Percentiles rank a stretch among this genome's conserved stretches.
These are phyloP conservation scores for Fusarium avenaceum DNA, from an alignment of 2,329 filamentous ascomycete genomes.

Conservation along the genomic window DNA sequence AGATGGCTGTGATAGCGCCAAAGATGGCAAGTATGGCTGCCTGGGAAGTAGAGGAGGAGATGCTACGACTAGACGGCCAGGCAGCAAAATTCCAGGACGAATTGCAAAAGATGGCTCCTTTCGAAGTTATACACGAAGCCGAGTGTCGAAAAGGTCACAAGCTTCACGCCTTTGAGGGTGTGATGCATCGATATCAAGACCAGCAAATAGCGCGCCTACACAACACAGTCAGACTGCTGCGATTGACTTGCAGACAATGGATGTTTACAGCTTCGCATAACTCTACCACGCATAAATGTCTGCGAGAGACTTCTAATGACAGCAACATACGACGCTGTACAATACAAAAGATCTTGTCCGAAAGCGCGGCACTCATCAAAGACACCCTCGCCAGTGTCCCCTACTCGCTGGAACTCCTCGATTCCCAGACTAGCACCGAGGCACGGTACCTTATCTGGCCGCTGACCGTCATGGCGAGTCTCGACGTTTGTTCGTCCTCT, in stretches of 20 bases:
- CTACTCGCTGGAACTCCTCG: slow-evolving; percentile 4
- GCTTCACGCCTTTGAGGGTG: background rate
- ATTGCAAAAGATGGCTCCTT: background rate
- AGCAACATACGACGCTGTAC: background rate
- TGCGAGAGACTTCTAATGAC: background rate
- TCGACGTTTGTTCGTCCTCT: background rate
- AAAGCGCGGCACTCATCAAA: background rate
- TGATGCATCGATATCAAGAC: slow-evolving; percentile 6
- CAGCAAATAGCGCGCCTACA: slow-evolving; percentile 6
- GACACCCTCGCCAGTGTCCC: slow-evolving; percentile 6
- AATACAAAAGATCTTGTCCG: background rate
- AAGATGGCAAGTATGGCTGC: background rate
- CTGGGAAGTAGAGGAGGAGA: background rate
- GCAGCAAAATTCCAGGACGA: background rate
- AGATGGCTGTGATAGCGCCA: background rate
- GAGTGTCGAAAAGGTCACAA: too few species aligned
- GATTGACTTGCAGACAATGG: background rate
- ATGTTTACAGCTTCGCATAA: background rate
- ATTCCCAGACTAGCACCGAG: background rate
- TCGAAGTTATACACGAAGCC: background rate
- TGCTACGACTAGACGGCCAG: background rate
- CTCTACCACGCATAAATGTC: background rate
- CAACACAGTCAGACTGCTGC: background rate
- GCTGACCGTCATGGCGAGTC: background rate
- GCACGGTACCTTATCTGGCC: slow-evolving; percentile 9